Conservation (phyloP, 352 stramenopile species). For the Phytophthora tentaculata region DNA sequence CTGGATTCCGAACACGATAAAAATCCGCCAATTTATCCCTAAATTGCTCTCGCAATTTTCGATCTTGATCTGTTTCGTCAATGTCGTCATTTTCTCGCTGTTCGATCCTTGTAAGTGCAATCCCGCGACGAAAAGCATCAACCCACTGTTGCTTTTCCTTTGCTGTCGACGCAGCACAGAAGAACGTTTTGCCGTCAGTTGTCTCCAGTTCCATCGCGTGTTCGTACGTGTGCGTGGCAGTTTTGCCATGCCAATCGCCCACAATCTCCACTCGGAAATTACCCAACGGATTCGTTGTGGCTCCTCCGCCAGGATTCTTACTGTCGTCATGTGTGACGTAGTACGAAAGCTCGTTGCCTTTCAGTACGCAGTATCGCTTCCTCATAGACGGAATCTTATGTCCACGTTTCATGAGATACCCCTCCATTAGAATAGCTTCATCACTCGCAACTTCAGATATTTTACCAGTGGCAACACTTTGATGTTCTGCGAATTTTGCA, state of each 20-base stretch:
- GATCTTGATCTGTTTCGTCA: slow-evolving; percentile 22
- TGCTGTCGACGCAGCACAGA: slow-evolving; percentile 59
- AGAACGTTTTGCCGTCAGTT: slow-evolving; percentile 71
- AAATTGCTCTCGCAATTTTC: slow-evolving; percentile 37
- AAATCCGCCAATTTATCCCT: slow-evolving; percentile 52
- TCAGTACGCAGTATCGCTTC: slow-evolving; percentile 76
- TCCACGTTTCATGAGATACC: slow-evolving; percentile 77
- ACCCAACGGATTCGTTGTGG: slow-evolving; percentile 29
- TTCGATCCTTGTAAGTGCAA: slow-evolving; percentile 40
- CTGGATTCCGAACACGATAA: slow-evolving; percentile 63
- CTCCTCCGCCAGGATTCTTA: slow-evolving; percentile 40
- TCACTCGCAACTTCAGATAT: neutral
- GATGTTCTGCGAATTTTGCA: slow-evolving; percentile 15
- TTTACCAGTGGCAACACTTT: neutral
- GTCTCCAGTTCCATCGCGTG: slow-evolving; percentile 79
- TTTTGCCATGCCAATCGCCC: slow-evolving; percentile 77
- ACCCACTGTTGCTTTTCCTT: slow-evolving; percentile 73
- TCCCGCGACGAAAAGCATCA: slow-evolving; percentile 58
- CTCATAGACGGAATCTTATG: slow-evolving; percentile 78
- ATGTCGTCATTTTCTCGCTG: slow-evolving; percentile 9
- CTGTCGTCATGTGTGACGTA: slow-evolving; percentile 79
- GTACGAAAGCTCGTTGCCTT: slow-evolving; percentile 60
- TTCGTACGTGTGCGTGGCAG: slow-evolving; percentile 51
- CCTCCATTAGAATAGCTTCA: slow-evolving; percentile 63
- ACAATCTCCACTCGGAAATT: slow-evolving; percentile 62